Evolutionary conservation across 2,329 filamentous ascomycete species (phyloP).

Genomic region (Talaromyces sp.): DNA sequence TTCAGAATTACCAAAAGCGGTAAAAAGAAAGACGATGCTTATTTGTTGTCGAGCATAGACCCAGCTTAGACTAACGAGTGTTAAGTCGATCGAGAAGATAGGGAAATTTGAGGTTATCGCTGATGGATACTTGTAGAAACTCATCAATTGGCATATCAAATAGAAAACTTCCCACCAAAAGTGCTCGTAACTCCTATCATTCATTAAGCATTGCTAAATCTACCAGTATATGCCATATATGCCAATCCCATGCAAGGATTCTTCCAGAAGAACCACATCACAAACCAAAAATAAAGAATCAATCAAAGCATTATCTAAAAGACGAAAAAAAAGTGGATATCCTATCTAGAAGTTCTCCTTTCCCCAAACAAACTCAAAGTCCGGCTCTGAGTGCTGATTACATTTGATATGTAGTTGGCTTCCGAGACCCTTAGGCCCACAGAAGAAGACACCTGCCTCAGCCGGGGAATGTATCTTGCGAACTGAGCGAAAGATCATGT

Average conservation of each 20-base stretch:
- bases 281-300: background rate
- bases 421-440: slow-evolving; percentile 75
- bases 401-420: slow-evolving; percentile 77
- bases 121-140: background rate
- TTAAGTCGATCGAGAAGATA: background rate
- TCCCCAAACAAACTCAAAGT: slow-evolving; percentile 57
- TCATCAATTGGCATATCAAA: background rate
- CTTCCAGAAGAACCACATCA: slow-evolving; percentile 1
- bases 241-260: slow-evolving; percentile 8
- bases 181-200: background rate
- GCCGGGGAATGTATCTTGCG: slow-evolving; percentile 71
- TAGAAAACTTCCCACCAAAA: background rate
- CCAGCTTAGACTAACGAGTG: background rate
- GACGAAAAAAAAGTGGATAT: background rate
- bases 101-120: background rate
- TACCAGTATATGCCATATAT: background rate
- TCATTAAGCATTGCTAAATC: slow-evolving; percentile 1
- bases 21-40: background rate
- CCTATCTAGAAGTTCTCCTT: slow-evolving; percentile 51
- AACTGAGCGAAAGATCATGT: slow-evolving; percentile 82
- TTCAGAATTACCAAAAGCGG: background rate
- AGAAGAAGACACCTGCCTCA: slow-evolving; percentile 79
- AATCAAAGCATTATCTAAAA: background rate
- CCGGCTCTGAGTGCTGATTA: slow-evolving; percentile 83
- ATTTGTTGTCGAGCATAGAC: background rate